These are phyloP conservation scores for Cubamyces sp. DNA, from an alignment of 768 basidiomycete species.

Conservation along the genomic window DNA sequence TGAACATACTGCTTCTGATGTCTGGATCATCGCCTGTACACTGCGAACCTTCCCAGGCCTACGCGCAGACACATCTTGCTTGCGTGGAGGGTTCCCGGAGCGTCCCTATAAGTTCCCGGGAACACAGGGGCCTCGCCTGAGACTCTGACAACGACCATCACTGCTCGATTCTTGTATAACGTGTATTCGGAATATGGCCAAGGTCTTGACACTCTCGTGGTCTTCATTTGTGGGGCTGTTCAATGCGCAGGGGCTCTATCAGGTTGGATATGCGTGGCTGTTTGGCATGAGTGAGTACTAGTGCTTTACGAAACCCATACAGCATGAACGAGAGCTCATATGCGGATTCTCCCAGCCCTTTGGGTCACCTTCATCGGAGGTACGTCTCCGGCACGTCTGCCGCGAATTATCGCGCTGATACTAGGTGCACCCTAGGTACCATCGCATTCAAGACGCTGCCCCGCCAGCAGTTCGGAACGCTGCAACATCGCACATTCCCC, in stretches of 20 bases:
- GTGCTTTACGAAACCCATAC: background rate
- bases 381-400: slow-evolving; percentile 12
- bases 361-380: slow-evolving; percentile 77
- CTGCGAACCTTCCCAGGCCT: slow-evolving; percentile 11
- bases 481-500: slow-evolving; percentile 78
- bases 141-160: background rate
- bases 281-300: slow-evolving; percentile 70
- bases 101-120: background rate
- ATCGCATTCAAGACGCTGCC: slow-evolving; percentile 65
- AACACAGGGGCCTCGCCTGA: background rate
- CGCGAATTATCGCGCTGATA: background rate
- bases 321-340: background rate
- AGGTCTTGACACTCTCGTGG: slow-evolving; percentile 23
- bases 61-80: slow-evolving; percentile 9
- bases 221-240: slow-evolving; percentile 30
- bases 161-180: background rate
- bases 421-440: slow-evolving; percentile 43
- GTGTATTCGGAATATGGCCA: slow-evolving; percentile 19
- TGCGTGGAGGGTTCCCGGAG: background rate
- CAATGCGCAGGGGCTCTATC: slow-evolving; percentile 45
- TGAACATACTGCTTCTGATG: slow-evolving; percentile 1
- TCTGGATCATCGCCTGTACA: background rate
- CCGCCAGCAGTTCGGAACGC: slow-evolving; percentile 72
- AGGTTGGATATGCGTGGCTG: slow-evolving; percentile 62
- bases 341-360: slow-evolving; percentile 36